phyloP scores from a whole-genome alignment of 208 protist species.

The Acanthamoeba sp. region DNA sequence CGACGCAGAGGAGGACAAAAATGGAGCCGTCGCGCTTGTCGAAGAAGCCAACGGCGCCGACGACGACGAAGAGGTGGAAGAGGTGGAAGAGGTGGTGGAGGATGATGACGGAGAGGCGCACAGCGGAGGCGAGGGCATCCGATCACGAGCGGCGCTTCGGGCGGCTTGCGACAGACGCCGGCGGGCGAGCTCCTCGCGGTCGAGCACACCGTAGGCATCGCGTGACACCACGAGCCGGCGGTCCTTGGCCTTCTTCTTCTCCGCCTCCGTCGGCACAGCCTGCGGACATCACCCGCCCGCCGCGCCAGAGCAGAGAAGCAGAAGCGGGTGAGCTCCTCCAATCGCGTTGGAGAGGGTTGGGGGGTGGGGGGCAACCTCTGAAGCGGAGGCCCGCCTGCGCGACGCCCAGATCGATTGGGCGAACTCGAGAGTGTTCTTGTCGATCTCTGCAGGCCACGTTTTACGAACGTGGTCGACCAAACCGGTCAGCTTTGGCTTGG shows the following conservation, averaged over 20 bases:
- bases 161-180: neutral
- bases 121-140: neutral
- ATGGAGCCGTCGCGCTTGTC: neutral
- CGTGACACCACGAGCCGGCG: conserved; percentile 27
- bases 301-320: neutral
- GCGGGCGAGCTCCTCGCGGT: conserved; percentile 31
- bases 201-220: conserved; percentile 44
- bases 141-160: neutral
- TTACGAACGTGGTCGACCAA: no score
- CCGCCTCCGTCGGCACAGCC: neutral
- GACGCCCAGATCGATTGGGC: conserved; percentile 34
- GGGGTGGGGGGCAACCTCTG: no score
- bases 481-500: no score
- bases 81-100: neutral
- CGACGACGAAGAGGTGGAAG: neutral
- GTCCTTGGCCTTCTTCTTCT: conserved; percentile 10
- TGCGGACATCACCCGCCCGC: neutral
- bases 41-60: neutral
- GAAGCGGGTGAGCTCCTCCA: neutral
- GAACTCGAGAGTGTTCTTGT: conserved; percentile 37
- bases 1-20: neutral
- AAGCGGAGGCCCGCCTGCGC: neutral
- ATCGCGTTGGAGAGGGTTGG: no score
- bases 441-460: neutral
- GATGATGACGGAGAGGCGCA: neutral